Evolutionary conservation across 495 filamentous ascomycete genomes (phyloP), one percentile per base, ranked within the genome.

Genomic region (Umbilicaria muhlenbergii): DNA sequence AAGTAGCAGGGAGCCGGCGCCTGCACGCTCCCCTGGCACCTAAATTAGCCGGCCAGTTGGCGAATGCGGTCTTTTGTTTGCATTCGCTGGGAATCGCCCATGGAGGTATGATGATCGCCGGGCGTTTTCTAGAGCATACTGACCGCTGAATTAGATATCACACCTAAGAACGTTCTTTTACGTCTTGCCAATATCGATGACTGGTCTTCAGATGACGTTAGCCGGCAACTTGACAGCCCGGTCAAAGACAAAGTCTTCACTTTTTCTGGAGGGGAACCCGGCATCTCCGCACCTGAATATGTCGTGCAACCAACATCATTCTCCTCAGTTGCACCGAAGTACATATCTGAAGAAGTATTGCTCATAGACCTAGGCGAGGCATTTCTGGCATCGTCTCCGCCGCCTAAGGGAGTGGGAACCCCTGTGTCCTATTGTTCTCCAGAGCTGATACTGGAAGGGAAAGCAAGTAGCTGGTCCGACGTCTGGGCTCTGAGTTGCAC

Each of bases 311-410:
- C 34, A 56, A 45, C 17, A 58, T 67, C 37, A 6, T 66, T 42
- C 40, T 42, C 40, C 13, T 11, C 14, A 1, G 31, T 34, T 17
- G 40, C 10, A 17, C 21, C 8, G 1, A 11, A 34, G 24, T 34
- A 42, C 8, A 34, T 42, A 7, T 42, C 40, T 17, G 40, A 42
- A 17, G 14, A 42, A 8, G 13, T 17, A 18, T 17, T 42, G 11
- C 57, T 69, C 41, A 33, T 48, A 32, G 65, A 67, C 38, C 62
- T 67, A 46, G 63, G 64, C 11, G 52, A 59, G 38, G 53, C 63
- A 2, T 68, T 64, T 17, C 40, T 16, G 1, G 40, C 33, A 17
- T 12, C 21, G 28, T 34, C 48, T 47, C 41, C 16, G 50, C 47
- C 6, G 34, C 51, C 36, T 32, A 54, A 41, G 8, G 40, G 51